A percentile compares a stretch with the other conserved stretches of the same genome.
Evolutionary conservation across 2,329 filamentous ascomycete species (phyloP).

Genomic region (Colletotrichum orbiculare): DNA sequence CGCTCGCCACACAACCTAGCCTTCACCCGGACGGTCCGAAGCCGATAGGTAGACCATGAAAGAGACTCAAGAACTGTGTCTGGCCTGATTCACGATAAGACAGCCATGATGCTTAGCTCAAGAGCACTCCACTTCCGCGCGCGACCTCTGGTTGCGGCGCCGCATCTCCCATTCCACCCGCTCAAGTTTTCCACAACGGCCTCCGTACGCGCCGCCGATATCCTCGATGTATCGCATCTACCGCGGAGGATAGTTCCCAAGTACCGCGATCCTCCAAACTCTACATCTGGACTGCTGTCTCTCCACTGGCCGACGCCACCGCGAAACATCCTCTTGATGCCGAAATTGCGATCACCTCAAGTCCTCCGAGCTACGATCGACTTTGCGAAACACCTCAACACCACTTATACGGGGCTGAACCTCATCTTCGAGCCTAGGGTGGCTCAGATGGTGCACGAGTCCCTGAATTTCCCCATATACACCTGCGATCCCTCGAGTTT

Average conservation of each 20-base stretch:
- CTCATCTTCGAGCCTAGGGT: constrained; percentile 85
- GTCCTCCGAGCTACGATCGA: constrained; percentile 64
- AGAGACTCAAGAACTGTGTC: not conserved
- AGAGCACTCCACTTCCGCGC: not conserved
- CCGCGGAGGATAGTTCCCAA: constrained; percentile 68
- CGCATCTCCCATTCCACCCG: constrained; percentile 16
- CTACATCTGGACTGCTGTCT: constrained; percentile 60
- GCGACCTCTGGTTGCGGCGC: constrained; percentile 3
- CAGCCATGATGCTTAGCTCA: constrained; percentile 1
- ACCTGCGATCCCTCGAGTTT: constrained; percentile 63
- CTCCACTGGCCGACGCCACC: constrained; percentile 66
- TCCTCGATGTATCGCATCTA: constrained; percentile 62
- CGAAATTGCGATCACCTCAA: constrained; percentile 66
- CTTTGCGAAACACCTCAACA: constrained; percentile 77
- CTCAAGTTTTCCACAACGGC: constrained; percentile 18
- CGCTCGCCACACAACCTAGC: not conserved
- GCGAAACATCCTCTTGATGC: constrained; percentile 67
- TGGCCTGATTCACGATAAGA: too few species aligned
- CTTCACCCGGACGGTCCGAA: not conserved
- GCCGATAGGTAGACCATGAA: not conserved
- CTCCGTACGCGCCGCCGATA: constrained; percentile 52
- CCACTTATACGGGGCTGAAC: constrained; percentile 82
- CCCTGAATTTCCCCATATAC: constrained; percentile 80
- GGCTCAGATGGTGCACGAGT: constrained; percentile 76
- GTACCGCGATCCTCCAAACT: constrained; percentile 69